phyloP scores from a whole-genome alignment of 208 protist species.

The Spironucleus salmonicida region DNA sequence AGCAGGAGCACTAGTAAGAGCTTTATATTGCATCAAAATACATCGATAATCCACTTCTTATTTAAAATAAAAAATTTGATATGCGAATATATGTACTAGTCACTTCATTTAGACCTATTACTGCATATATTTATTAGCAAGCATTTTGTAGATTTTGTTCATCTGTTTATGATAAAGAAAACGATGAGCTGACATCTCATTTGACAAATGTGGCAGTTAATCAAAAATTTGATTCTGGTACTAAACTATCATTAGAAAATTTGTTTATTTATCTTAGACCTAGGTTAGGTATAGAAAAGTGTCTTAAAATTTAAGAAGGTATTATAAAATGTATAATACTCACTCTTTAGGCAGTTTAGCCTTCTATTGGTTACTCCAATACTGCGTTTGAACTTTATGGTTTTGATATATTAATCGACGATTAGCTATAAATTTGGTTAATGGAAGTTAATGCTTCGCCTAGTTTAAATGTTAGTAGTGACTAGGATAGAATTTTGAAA shows the following conservation, averaged over 20 bases:
- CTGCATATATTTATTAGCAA: slow-evolving; percentile 54
- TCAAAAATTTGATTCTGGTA: slow-evolving; percentile 72
- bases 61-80: slow-evolving; percentile 84
- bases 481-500: slow-evolving; percentile 46
- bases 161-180: slow-evolving; percentile 60
- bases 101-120: slow-evolving; percentile 69
- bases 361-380: slow-evolving; percentile 65
- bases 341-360: slow-evolving; percentile 66
- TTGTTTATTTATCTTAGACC: slow-evolving; percentile 70
- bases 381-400: slow-evolving; percentile 81
- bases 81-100: slow-evolving; percentile 84
- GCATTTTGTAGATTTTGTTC: slow-evolving; percentile 80
- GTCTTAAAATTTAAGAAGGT: slow-evolving; percentile 58
- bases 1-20: no score
- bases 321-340: slow-evolving; percentile 52
- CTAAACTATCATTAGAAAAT: no score
- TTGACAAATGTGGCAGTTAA: slow-evolving; percentile 86
- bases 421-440: slow-evolving; percentile 72
- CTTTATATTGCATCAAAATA: slow-evolving; percentile 75
- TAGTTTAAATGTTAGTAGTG: slow-evolving; percentile 45
- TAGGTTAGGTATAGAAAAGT: slow-evolving; percentile 54
- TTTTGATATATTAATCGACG: slow-evolving; percentile 84
- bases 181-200: slow-evolving; percentile 51
- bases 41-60: slow-evolving; percentile 76
- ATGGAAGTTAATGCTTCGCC: slow-evolving; percentile 70